Evolutionary conservation across 2,329 filamentous ascomycete species (phyloP), one percentile per base, ranked within the genome.

Genomic region (Colletotrichum sp.): DNA sequence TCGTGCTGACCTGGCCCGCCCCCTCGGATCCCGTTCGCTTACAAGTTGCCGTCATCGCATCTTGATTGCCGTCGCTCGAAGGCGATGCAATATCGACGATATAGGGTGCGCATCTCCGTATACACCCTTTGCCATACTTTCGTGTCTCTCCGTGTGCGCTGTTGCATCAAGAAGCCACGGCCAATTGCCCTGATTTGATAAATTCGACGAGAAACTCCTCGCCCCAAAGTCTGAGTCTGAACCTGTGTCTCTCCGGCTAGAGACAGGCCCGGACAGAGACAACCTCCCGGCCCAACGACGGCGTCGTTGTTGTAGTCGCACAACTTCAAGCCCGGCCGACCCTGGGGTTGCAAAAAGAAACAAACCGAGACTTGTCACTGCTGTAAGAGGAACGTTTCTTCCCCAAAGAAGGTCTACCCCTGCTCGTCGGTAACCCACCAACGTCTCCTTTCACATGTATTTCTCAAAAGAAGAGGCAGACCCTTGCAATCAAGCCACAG

Each of bases 401-500:
- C 34, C 60, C 65, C 57, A 68, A 63, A 73, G 57, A 59, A 64
- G 43, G 64, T n/a, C 32, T n/a, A 59, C 73, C 73, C 73, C 64
- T 75, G 73, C 43, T 68, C 34, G 55, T 30, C 73, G 64, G 43
- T 34, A 63, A 73, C 59, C 70, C 68, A 72, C 61, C 61, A 71
- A 71, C 68, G 55, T 63, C 57, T 64, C 43, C 70, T 75, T 63
- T 75, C 73, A 75, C 73, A 73, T 73, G 73, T 75, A 48, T 52
- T 63, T 68, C 32, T 68, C 14, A n/a, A 18, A 26, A 43, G 36
- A 75, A 30, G 34, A 34, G 43, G 43, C 26, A 57, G 30, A 18
- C 71, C 71, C 71, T 57, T 60, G 21, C 32, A 26, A 21, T 7
- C 26, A 9, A 28, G 65, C 13, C 59, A 64, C 73, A 68, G 73